Base-by-base conservation (phyloP, 768 basidiomycete genomes). In the Kwoniella botswanensis region DNA sequence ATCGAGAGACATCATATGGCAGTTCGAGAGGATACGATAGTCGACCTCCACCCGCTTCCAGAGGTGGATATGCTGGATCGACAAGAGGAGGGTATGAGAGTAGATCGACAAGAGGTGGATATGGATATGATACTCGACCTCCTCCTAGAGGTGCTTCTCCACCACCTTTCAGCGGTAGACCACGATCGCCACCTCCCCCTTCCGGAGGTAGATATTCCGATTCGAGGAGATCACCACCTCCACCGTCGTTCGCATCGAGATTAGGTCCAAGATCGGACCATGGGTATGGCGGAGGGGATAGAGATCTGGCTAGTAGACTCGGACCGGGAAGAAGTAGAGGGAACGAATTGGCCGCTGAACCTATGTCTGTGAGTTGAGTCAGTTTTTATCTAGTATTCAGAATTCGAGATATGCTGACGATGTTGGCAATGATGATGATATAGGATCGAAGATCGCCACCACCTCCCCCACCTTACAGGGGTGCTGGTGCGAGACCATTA, bases 351-450 rank as follows among this genome's bases (percentile, higher is more conserved):
- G 35, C 67, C n/a, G 57, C 66, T 53, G 67, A 68, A 41, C 67
- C 67, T 24, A 68, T 68, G 67, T 61, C 61, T 61, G 67, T 68
- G 67, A 68, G 67, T 61, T 9, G 9, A 17, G 22, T n/a, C 9
- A 13, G 24, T 44, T 29, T 18, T 3, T n/a, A 18, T 18, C 11
- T 18, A 9, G 42, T 18, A 11, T 4, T 53, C 46, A n/a, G 63
- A 12, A 43, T 3, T 22, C 17, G 44, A 7, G 18, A 24, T 7
- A 58, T 21, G 24, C 13, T 41, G 52, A 29, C 50, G 35, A 57
- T 26, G 26, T 11, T 29, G 4, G 52, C 9, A 57, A 63, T 50
- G 21, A 50, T 24, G 67, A 63, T 24, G 26, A 57, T 61, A 41
- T 12, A 26, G 26, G 60, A 63, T 56, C 53, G 57, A 43, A 35